A percentile compares a stretch with the other conserved stretches of the same genome.
Evolutionary conservation across 192 early-diverging fungal genomes (phyloP).

Genomic region (Backusella circina): DNA sequence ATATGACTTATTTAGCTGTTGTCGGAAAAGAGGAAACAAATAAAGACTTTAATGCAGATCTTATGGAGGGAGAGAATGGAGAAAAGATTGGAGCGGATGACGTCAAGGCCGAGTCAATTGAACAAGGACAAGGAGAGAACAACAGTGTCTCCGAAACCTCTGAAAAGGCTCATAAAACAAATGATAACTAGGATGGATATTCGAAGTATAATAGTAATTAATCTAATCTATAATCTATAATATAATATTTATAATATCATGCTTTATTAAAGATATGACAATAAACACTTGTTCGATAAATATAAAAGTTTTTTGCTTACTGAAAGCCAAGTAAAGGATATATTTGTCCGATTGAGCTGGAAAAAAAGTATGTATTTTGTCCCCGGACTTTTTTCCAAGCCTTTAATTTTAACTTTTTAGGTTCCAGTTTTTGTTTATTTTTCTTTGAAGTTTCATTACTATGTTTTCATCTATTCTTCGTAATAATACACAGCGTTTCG

Average conservation of each 20-base stretch:
- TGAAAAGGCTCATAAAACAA: background rate
- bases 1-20: constrained; percentile 15
- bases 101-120: background rate
- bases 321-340: background rate
- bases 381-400: background rate
- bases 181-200: background rate
- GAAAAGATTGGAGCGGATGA: background rate
- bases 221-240: background rate
- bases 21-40: constrained; percentile 60
- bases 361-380: background rate
- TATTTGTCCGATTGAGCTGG: background rate
- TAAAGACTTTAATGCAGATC: constrained; percentile 40
- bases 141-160: background rate
- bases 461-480: background rate
- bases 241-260: background rate
- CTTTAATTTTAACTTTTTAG: background rate
- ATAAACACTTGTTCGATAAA: background rate
- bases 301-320: background rate
- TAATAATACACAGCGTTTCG: background rate
- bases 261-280: background rate
- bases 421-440: background rate
- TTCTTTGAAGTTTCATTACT: background rate
- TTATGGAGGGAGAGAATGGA: background rate
- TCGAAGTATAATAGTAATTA: background rate
- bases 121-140: background rate